Base-by-base conservation (phyloP, 768 basidiomycete species). In the Tephrocybe sp. region DNA sequence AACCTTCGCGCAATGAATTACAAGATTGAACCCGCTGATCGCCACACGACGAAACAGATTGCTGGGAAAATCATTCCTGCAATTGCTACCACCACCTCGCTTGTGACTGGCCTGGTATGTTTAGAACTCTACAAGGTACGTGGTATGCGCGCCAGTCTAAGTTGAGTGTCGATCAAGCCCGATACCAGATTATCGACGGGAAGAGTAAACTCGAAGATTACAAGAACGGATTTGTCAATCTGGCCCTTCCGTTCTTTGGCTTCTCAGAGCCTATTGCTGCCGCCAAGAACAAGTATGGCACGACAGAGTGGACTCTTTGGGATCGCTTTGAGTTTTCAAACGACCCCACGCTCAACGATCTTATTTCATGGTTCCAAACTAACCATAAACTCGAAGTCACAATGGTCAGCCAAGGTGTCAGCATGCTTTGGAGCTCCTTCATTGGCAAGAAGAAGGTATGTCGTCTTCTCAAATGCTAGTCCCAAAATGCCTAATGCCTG, bases 61-160 rank as follows among this genome's bases (percentile, higher is more conserved):
- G 94, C 94, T 12, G 95, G 97, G 42, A 98, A 98, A 77, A 98
- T 98, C 64, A 98, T 99, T 56, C 97, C 97, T 50, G 97, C 97
- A 18, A 97, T 98, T 62, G 95, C 94, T n/a, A 98, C 95, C 4
- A 97, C 95, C 3, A 98, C 97, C 1, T 86, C 94, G 15, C 80
- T 97, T 42, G 90, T 97, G 41, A 92, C 92, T n/a, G 95, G 95
- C 16, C 69, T 98, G 50, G 91, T 95, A 39, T 97, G 95, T 68
- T 69, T 98, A 44, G 97, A 99, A 70, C 79, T 99, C 33, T 97
- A 95, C 78, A 99, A 99, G 84, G 91, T 88, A 58, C 19, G 34
- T 30, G 53, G 36, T 46, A 21, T 23, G 29, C 48, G 39, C 38
- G 18, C 30, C 22, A 9, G 19, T n/a, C 25, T 36, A 16, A 36